Conservation (phyloP, 2,329 filamentous ascomycete genomes). For the Escovopsis weberi region DNA sequence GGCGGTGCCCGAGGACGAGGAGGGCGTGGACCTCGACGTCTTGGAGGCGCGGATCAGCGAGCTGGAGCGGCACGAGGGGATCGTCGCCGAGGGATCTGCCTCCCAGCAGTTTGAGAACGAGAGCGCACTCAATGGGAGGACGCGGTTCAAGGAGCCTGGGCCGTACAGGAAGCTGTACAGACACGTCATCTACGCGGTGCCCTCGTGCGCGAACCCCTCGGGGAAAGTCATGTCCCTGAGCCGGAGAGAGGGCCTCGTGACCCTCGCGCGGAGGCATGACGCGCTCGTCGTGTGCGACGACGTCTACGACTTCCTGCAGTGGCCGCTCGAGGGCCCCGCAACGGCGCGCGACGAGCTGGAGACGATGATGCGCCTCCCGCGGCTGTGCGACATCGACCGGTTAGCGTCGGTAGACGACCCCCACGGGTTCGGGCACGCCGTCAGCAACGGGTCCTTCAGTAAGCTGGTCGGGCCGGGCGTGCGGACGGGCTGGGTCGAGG, state of each 20-base stretch:
- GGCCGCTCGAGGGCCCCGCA: slow-evolving; percentile 36
- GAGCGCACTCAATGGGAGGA: slow-evolving; percentile 12
- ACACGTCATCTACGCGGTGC: slow-evolving; percentile 77
- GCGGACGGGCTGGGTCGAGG: slow-evolving; percentile 81
- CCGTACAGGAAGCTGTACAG: slow-evolving; percentile 64
- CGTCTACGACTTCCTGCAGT: slow-evolving; percentile 87
- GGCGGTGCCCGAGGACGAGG: slow-evolving; percentile 60
- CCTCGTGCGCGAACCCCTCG: slow-evolving; percentile 80
- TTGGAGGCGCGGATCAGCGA: slow-evolving; percentile 16
- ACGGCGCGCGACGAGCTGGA: too few species aligned
- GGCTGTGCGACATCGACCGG: slow-evolving; percentile 66
- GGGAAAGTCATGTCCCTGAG: slow-evolving; percentile 64
- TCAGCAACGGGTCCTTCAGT: slow-evolving; percentile 81
- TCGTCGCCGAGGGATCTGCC: too few species aligned
- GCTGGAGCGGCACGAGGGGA: slow-evolving; percentile 13
- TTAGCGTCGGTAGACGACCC: slow-evolving; percentile 32
- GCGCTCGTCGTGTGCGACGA: slow-evolving; percentile 80
- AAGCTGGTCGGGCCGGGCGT: slow-evolving; percentile 75
- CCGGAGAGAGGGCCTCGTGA: slow-evolving; percentile 53
- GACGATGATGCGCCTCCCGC: slow-evolving; percentile 44
- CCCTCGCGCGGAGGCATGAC: slow-evolving; percentile 63
- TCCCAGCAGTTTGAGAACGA: background rate
- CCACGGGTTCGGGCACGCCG: slow-evolving; percentile 54
- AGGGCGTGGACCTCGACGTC: slow-evolving; percentile 57
- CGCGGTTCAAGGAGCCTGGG: slow-evolving; percentile 36